Evolutionary conservation across 2,329 filamentous ascomycete genomes (phyloP), one percentile per base, ranked within the genome.

Genomic region (Colletotrichum liriopes): DNA sequence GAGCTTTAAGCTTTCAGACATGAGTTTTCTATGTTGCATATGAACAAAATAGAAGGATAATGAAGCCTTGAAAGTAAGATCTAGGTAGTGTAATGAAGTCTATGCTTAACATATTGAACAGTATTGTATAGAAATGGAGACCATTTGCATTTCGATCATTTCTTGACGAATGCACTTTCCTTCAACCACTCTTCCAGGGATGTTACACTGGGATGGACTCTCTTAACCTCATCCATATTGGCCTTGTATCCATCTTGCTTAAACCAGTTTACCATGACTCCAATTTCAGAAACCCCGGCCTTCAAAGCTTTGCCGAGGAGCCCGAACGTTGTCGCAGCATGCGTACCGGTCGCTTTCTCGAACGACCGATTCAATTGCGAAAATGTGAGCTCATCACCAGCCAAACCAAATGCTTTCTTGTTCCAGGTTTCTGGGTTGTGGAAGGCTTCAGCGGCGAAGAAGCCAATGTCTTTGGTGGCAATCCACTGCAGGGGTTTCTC

Each of bases 391-490:
- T 86, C 82, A 65, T 88, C 85, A 0, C 85, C 84, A 0, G 84
- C 85, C 5, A 87, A 75, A 14, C 81, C 82, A 11, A 87, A 20
- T 76, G 75, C 76, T 67, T 76, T 74, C 7, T 75, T 74, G 8
- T 68, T 75, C 72, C 78, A 84, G 9, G 73, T 68, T 16, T 81
- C 77, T 0, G 83, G 81, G 2, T 83, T 71, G 5, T 77, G 59
- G 64, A 88, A 85, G 0, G 84, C 84, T 74, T 84, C 78, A 23
- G 82, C 83, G 6, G 81, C 86, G 67, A 86, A 86, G 23, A 81
- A 75, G 1, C 86, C 86, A 67, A 88, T 85, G 66, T 87, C 85
- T 9, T 72, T 77, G 1, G 79, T 81, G 1, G 84, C 80, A 12
- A 87, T 77, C 75, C 83, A 81, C 67, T 86, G 84, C 61, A 86